A percentile compares a stretch with the other conserved stretches of the same genome.
These are phyloP conservation scores for Emmonsiellopsis sp. DNA, from an alignment of 2,329 filamentous ascomycete species.

Conservation along the genomic window DNA sequence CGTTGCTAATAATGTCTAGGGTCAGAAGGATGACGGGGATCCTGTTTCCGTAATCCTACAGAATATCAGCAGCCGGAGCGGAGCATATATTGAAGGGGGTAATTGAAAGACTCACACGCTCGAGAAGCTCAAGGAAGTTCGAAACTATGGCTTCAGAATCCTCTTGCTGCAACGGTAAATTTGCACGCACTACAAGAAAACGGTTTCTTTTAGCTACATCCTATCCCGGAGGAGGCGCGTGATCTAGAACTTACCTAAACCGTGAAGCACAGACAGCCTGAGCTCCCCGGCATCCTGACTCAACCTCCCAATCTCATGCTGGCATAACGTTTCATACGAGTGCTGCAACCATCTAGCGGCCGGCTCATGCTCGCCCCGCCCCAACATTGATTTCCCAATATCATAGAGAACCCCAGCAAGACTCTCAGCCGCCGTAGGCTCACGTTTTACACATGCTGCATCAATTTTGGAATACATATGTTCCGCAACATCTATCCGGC, in stretches of 20 bases:
- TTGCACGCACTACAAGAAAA: conserved; percentile 17
- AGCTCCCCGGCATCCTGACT: conserved; percentile 55
- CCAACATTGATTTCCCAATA: conserved; percentile 55
- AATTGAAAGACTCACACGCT: conserved; percentile 22
- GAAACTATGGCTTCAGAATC: conserved; percentile 44
- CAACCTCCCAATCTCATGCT: conserved; percentile 45
- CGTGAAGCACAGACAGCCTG: conserved; percentile 56
- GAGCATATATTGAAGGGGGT: neutral
- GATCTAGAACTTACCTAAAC: conserved; percentile 43
- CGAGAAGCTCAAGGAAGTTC: conserved; percentile 51
- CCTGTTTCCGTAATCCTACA: conserved; percentile 50
- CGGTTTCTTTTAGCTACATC: neutral
- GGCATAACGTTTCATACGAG: conserved; percentile 42
- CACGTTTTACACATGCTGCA: conserved; percentile 28
- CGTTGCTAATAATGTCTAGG: conserved; percentile 52
- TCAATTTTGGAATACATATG: conserved; percentile 59
- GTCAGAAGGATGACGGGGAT: conserved; percentile 58
- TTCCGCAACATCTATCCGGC: conserved; percentile 65
- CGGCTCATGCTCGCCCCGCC: conserved; percentile 42
- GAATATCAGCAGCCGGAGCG: neutral
- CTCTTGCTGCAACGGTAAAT: conserved; percentile 25
- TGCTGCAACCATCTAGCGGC: conserved; percentile 67
- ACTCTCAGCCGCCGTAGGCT: conserved; percentile 47
- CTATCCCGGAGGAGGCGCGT: conserved; percentile 17
- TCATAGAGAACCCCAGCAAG: conserved; percentile 61